phyloP scores from a whole-genome alignment of 805 yeast species.

The Debaryomyces castellii region DNA sequence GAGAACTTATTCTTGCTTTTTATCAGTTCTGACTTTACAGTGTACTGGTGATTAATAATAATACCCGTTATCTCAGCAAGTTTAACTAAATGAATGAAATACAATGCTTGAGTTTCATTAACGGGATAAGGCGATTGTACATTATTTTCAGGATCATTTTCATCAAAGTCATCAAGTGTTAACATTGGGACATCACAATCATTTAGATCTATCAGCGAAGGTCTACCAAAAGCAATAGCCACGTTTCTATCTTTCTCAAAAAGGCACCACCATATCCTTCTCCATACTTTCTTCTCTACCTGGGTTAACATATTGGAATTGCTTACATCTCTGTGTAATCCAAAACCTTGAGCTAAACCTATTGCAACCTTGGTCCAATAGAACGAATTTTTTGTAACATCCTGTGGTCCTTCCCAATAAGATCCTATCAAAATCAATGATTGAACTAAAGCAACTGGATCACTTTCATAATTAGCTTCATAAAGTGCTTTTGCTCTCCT shows the following conservation, averaged over 20 bases:
- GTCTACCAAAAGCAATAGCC: constrained; percentile 74
- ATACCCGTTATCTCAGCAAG: constrained; percentile 71
- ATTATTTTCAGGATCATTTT: constrained; percentile 37
- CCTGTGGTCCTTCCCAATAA: constrained; percentile 75
- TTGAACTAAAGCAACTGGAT: constrained; percentile 61
- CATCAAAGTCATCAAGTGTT: constrained; percentile 60
- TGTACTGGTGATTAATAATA: constrained; percentile 65
- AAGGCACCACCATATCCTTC: constrained; percentile 76
- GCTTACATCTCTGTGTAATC: constrained; percentile 62
- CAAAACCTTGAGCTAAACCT: constrained; percentile 71
- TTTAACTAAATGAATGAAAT: constrained; percentile 62
- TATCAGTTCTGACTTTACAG: constrained; percentile 62
- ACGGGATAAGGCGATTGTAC: constrained; percentile 43
- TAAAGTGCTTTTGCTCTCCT: constrained; percentile 73
- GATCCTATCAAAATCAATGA: constrained; percentile 61
- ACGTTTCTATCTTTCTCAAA: constrained; percentile 69
- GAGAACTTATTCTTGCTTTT: constrained; percentile 41
- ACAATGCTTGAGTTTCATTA: constrained; percentile 49
- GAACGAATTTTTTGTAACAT: constrained; percentile 61
- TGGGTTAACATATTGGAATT: constrained; percentile 38
- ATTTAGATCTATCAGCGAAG: constrained; percentile 62
- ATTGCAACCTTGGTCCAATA: constrained; percentile 73
- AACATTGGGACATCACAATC: constrained; percentile 81
- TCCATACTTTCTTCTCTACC: constrained; percentile 49
- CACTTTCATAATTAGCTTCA: constrained; percentile 68